phyloP scores from a whole-genome alignment of 495 filamentous ascomycete species.

The Xylaria telfairii region DNA sequence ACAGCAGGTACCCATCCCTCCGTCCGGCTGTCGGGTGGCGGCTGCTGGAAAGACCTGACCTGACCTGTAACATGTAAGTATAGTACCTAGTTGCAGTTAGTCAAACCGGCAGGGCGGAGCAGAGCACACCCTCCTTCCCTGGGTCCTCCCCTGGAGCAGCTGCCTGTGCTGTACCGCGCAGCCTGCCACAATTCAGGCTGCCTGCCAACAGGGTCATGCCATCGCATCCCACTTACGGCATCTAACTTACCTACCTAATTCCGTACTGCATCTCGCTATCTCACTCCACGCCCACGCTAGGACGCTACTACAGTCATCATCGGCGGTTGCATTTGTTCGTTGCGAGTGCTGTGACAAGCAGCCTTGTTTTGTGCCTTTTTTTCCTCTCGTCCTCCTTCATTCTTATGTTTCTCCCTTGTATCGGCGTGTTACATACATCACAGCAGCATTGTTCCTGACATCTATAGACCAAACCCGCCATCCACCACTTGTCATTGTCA shows the following conservation, averaged over 20 bases:
- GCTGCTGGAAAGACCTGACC: neutral
- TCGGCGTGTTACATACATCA: neutral
- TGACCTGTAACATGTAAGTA: neutral
- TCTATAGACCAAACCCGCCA: neutral
- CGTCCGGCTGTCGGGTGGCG: constrained; percentile 2
- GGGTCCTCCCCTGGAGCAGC: too few species aligned
- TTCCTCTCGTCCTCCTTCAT: neutral
- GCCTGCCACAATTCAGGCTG: neutral
- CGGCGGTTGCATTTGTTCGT: constrained; percentile 3
- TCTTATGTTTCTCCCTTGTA: neutral
- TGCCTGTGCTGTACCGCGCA: too few species aligned
- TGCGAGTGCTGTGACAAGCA: neutral
- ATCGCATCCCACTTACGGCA: constrained; percentile 1
- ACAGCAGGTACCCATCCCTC: neutral
- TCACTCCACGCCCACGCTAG: neutral
- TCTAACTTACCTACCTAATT: too few species aligned
- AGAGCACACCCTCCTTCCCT: too few species aligned
- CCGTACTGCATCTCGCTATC: neutral
- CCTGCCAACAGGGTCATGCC: neutral
- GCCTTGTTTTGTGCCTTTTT: neutral
- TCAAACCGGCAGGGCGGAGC: too few species aligned
- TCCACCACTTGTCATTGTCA: neutral
- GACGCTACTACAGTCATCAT: constrained; percentile 4
- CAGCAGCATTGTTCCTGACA: constrained; percentile 1
- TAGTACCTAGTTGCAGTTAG: too few species aligned